Evolutionary conservation across 805 yeast genomes (phyloP).

Genomic region (Tetrapisispora pingtungensis): DNA sequence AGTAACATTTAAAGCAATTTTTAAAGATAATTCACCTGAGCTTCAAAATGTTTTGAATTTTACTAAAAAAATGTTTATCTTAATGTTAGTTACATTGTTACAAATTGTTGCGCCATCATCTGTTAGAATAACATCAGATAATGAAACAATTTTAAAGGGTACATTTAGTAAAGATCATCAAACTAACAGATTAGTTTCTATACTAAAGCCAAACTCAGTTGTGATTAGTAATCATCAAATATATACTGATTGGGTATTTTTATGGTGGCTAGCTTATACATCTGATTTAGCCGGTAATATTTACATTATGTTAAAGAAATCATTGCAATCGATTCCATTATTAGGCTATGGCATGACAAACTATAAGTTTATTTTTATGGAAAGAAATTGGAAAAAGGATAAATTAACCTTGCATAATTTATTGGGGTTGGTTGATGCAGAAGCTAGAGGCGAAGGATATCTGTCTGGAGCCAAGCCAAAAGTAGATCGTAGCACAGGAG

Average conservation of each 20-base stretch:
- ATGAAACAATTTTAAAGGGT: constrained; percentile 30
- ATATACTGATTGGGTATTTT: constrained; percentile 84
- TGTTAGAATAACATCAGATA: constrained; percentile 41
- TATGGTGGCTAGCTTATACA: constrained; percentile 79
- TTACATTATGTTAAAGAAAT: constrained; percentile 67
- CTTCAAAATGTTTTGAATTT: constrained; percentile 37
- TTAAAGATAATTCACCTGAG: constrained; percentile 26
- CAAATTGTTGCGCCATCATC: constrained; percentile 43
- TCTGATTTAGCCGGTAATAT: constrained; percentile 55
- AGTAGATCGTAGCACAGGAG: constrained; percentile 22
- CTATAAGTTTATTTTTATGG: constrained; percentile 67
- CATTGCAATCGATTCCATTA: constrained; percentile 59
- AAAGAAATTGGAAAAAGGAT: constrained; percentile 82
- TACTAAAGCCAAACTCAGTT: constrained; percentile 45
- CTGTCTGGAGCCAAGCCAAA: constrained; percentile 31
- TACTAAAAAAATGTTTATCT: constrained; percentile 51
- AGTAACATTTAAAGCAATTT: constrained; percentile 10
- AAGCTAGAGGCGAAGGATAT: constrained; percentile 49
- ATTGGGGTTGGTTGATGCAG: constrained; percentile 48
- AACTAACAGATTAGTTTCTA: constrained; percentile 17
- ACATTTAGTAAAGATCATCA: constrained; percentile 23
- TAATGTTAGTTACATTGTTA: constrained; percentile 42
- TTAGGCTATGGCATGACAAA: constrained; percentile 80
- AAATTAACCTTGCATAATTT: constrained; percentile 45
- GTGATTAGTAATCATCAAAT: constrained; percentile 87